Conservation (phyloP, 192 early-diverging fungal species). For the Anaeromyces robustus region DNA sequence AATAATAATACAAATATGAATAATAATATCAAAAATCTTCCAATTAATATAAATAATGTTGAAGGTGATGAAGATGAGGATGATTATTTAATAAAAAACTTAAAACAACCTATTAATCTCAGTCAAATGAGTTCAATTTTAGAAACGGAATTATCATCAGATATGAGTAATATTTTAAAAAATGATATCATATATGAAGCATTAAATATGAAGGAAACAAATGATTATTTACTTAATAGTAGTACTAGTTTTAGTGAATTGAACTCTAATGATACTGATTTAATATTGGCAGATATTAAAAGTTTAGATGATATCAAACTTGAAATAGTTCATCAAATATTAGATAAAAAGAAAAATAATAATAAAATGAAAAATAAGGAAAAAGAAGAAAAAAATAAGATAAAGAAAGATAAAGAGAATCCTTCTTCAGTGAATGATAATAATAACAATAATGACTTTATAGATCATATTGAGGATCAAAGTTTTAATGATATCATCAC, state of each 20-base stretch:
- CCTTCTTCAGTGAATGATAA: no score
- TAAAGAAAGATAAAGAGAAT: no score
- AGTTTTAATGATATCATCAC: no score
- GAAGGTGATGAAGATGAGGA: background rate
- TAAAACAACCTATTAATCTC: background rate
- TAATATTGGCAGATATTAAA: background rate
- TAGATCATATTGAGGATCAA: no score
- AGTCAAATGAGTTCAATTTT: background rate
- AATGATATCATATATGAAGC: background rate
- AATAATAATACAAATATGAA: no score
- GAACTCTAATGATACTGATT: background rate
- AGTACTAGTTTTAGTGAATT: background rate
- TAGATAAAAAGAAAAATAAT: background rate
- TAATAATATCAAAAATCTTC: no score
- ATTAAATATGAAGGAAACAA: background rate
- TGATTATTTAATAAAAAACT: background rate
- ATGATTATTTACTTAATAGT: background rate
- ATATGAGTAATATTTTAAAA: background rate
- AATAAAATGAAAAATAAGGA: background rate
- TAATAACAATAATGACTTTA: no score
- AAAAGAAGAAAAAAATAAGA: no score
- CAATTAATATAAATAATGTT: no score
- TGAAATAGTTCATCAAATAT: background rate
- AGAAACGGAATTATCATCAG: background rate
- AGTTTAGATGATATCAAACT: background rate